phyloP scores from a whole-genome alignment of 1,284 basidiomycete genomes.

The Sphagnurus paluster region DNA sequence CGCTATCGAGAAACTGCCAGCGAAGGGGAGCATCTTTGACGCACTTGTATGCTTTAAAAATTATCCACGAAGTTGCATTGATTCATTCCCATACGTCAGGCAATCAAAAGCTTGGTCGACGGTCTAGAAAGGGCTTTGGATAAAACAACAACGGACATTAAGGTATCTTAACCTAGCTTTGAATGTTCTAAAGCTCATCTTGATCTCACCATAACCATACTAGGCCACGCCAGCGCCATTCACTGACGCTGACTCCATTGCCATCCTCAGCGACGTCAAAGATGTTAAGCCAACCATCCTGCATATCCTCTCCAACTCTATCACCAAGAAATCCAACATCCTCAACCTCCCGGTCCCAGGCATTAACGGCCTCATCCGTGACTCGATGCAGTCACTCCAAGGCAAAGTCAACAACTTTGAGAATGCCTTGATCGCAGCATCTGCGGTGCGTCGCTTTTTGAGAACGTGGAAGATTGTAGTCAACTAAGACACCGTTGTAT shows the following conservation, averaged over 20 bases:
- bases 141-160: conserved; percentile 3
- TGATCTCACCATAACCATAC: background rate
- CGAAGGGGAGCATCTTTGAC: background rate
- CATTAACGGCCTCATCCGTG: background rate
- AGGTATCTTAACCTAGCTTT: background rate
- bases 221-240: conserved; percentile 5
- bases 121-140: background rate
- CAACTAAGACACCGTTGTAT: background rate
- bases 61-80: too few species aligned
- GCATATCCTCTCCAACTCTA: conserved; percentile 2
- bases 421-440: background rate
- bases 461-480: background rate
- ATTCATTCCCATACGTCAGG: background rate
- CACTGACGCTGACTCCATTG: conserved; percentile 3
- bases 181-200: background rate
- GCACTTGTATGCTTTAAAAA: conserved; percentile 1
- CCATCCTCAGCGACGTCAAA: background rate
- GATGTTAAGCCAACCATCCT: background rate
- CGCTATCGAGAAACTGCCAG: background rate
- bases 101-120: background rate
- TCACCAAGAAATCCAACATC: conserved; percentile 5
- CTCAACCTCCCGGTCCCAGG: conserved; percentile 3
- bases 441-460: conserved; percentile 4
- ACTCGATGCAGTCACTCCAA: background rate
- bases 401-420: background rate